Percentiles rank a stretch among this genome's conserved stretches.
These are phyloP conservation scores for Fusarium pseudoanthophilum DNA, from an alignment of 2,329 filamentous ascomycete species.

Conservation along the genomic window DNA sequence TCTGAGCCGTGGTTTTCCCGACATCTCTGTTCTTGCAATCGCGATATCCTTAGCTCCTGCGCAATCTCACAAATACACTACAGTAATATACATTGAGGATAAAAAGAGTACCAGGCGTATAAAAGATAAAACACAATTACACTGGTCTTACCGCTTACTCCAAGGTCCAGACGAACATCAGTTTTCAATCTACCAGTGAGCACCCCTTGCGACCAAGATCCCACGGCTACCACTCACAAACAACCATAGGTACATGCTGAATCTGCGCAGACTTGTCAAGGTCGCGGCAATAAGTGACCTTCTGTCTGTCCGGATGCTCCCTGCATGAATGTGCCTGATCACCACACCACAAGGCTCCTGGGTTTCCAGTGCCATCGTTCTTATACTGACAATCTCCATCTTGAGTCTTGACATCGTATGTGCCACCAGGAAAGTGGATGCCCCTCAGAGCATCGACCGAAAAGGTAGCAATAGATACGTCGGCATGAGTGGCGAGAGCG, in stretches of 20 bases:
- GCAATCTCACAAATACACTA: too few relatives aligned
- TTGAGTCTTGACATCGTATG: background rate
- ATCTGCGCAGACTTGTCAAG: background rate
- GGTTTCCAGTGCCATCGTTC: background rate
- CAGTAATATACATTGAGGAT: background rate
- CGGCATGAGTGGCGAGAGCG: background rate
- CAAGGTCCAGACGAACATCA: rapidly evolving
- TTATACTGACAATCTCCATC: background rate
- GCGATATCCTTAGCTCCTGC: too few relatives aligned
- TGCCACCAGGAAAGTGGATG: background rate
- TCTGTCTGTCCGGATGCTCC: background rate
- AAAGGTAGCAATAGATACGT: background rate
- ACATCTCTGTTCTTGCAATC: too few relatives aligned
- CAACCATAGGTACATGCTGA: background rate
- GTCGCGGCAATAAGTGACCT: rapidly evolving
- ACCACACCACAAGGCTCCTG: background rate
- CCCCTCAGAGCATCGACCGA: background rate
- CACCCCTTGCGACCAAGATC: rapidly evolving
- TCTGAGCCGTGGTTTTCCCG: too few relatives aligned
- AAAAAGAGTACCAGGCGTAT: background rate
- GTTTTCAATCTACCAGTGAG: too few relatives aligned
- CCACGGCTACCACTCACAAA: background rate
- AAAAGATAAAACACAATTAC: rapidly evolving
- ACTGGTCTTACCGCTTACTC: background rate
- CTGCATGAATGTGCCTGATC: background rate